phyloP scores from a whole-genome alignment of 1,284 basidiomycete genomes.

The Golubevia sp. region DNA sequence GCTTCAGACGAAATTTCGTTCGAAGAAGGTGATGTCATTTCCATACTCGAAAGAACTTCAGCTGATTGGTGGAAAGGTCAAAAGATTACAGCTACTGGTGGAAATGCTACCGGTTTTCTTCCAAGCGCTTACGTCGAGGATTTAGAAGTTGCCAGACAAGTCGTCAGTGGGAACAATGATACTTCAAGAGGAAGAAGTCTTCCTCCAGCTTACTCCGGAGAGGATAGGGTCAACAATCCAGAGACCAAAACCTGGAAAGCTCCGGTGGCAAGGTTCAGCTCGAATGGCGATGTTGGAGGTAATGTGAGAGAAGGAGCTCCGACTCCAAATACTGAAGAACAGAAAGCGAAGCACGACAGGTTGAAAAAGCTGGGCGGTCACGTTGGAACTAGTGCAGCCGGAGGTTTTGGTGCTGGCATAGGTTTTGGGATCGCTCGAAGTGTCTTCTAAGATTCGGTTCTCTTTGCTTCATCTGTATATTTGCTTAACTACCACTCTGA shows the following conservation, averaged over 20 bases:
- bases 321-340: background rate
- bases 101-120: conserved; percentile 80
- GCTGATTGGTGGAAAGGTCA: conserved; percentile 93
- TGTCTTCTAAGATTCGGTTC: background rate
- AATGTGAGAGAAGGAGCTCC: background rate
- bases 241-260: background rate
- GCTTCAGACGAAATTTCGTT: conserved; percentile 81
- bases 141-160: background rate
- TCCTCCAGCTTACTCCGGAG: background rate
- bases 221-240: background rate
- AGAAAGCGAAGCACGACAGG: background rate
- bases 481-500: too few species aligned
- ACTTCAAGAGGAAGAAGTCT: background rate
- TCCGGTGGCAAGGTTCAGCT: background rate
- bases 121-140: conserved; percentile 83
- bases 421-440: background rate
- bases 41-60: conserved; percentile 79
- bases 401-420: background rate
- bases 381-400: background rate
- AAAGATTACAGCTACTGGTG: conserved; percentile 62
- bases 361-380: background rate
- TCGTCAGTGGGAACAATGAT: background rate
- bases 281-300: background rate
- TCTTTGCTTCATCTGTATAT: too few species aligned
- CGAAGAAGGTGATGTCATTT: conserved; percentile 74